Evolutionary conservation across 2,329 filamentous ascomycete genomes (phyloP).

Genomic region (Camptophora hylomeconis): DNA sequence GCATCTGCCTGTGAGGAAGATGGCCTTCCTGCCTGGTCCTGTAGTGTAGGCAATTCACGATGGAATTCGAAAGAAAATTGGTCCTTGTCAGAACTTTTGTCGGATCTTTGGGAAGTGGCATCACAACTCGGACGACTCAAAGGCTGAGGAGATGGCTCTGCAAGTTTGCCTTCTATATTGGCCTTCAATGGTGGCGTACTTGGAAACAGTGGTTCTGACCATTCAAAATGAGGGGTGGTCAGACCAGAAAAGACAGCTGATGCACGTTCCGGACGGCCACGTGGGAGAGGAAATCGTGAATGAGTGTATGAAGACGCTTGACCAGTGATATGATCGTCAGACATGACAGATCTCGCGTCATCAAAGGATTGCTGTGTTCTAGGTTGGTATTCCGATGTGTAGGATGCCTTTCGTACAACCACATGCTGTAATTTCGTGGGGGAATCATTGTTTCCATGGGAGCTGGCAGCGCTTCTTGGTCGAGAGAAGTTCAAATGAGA

Average conservation of each 20-base stretch:
- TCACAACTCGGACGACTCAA: slow-evolving; percentile 10
- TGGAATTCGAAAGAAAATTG: slow-evolving; percentile 14
- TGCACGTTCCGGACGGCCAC: slow-evolving; percentile 61
- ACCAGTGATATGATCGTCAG: slow-evolving; percentile 11
- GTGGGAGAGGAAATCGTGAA: slow-evolving; percentile 69
- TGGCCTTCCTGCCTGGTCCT: slow-evolving; percentile 3
- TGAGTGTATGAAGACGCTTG: slow-evolving; percentile 66
- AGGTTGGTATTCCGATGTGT: slow-evolving; percentile 4
- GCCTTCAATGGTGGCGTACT: slow-evolving; percentile 22
- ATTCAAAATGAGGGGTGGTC: slow-evolving; percentile 45
- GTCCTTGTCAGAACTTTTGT: background rate
- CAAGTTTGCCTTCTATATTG: slow-evolving; percentile 7
- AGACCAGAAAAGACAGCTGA: slow-evolving; percentile 47
- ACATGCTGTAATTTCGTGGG: background rate
- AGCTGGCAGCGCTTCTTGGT: slow-evolving; percentile 58
- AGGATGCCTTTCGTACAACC: slow-evolving; percentile 3
- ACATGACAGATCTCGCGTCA: slow-evolving; percentile 8
- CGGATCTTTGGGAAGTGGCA: slow-evolving; percentile 6
- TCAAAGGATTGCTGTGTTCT: slow-evolving; percentile 13
- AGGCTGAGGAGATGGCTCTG: slow-evolving; percentile 7
- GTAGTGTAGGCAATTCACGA: slow-evolving; percentile 5
- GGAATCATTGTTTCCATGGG: slow-evolving; percentile 7
- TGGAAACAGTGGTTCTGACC: slow-evolving; percentile 45
- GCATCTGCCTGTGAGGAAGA: slow-evolving; percentile 10
- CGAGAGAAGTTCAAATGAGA: slow-evolving; percentile 90